Evolutionary conservation across 1,284 basidiomycete genomes (phyloP).

Genomic region (Trichosporon sp.): DNA sequence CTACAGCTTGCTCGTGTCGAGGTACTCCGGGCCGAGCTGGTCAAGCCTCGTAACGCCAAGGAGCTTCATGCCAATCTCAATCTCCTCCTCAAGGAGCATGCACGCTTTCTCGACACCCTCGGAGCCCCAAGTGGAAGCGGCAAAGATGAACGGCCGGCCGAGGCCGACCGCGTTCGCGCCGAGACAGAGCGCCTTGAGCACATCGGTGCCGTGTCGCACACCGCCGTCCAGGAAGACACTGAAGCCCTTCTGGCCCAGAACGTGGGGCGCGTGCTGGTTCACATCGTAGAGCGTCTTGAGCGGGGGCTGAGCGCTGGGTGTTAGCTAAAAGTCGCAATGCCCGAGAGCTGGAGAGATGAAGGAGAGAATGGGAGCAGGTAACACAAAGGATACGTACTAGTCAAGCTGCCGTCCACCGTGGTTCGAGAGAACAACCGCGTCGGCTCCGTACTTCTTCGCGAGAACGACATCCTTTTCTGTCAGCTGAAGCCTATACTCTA

Average conservation of each 20-base stretch:
- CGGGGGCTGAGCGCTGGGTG: constrained; percentile 62
- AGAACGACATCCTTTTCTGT: constrained; percentile 50
- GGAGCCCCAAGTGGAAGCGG: constrained; percentile 81
- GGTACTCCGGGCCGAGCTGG: constrained; percentile 52
- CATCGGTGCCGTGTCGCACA: constrained; percentile 78
- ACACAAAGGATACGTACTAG: constrained; percentile 25
- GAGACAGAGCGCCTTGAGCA: constrained; percentile 84
- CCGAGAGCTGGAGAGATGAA: too few relatives aligned
- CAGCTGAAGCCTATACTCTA: neutral
- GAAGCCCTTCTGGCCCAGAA: constrained; percentile 63
- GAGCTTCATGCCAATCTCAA: constrained; percentile 74
- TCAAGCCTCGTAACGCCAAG: constrained; percentile 71
- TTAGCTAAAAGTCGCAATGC: neutral
- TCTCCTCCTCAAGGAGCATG: constrained; percentile 72
- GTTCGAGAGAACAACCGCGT: constrained; percentile 58
- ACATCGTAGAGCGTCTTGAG: constrained; percentile 73
- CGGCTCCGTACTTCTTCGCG: constrained; percentile 55
- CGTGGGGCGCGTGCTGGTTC: constrained; percentile 68
- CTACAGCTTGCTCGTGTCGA: constrained; percentile 39
- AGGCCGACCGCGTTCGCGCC: constrained; percentile 85
- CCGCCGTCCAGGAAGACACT: constrained; percentile 86
- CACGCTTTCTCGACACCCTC: constrained; percentile 72
- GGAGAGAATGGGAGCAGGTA: too few relatives aligned
- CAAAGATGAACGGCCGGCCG: constrained; percentile 82
- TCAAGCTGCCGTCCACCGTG: constrained; percentile 55